Percentiles rank a stretch among this genome's conserved stretches.
These are phyloP conservation scores for Brettanomyces custersianus DNA, from an alignment of 805 yeast genomes.

Conservation along the genomic window DNA sequence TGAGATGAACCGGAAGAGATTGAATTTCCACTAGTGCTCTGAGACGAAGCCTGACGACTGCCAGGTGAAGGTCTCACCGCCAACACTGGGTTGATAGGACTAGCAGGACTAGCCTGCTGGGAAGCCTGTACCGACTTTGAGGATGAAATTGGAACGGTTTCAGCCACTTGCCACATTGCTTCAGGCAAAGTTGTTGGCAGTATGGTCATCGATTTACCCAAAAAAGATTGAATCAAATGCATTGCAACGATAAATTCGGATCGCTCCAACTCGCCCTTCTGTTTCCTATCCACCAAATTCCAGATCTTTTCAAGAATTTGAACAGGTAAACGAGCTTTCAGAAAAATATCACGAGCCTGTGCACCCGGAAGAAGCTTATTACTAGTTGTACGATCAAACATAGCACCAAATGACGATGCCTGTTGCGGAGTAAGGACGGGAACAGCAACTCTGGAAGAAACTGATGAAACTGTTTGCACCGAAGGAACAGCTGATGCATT, in stretches of 20 bases:
- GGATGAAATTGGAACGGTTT: conserved; percentile 7
- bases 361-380: conserved; percentile 54
- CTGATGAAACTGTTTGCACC: conserved; percentile 14
- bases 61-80: conserved; percentile 1
- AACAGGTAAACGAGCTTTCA: conserved; percentile 81
- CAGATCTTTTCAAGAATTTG: conserved; percentile 77
- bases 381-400: conserved; percentile 63
- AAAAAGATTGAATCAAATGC: conserved; percentile 83
- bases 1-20: conserved; percentile 6
- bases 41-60: conserved; percentile 5
- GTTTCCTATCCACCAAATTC: conserved; percentile 74
- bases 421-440: conserved; percentile 52
- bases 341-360: conserved; percentile 77
- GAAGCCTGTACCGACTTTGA: conserved; percentile 6
- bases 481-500: conserved; percentile 21
- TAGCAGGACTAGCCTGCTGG: conserved; percentile 9
- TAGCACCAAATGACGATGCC: conserved; percentile 52
- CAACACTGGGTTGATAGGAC: conserved; percentile 6
- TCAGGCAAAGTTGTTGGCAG: conserved; percentile 25
- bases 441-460: conserved; percentile 24
- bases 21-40: conserved; percentile 4
- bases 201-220: conserved; percentile 51
- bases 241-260: conserved; percentile 84
- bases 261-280: conserved; percentile 62
- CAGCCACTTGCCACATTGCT: conserved; percentile 25